phyloP scores from a whole-genome alignment of 805 yeast genomes.

The Wickerhamomyces kurtzmanii region DNA sequence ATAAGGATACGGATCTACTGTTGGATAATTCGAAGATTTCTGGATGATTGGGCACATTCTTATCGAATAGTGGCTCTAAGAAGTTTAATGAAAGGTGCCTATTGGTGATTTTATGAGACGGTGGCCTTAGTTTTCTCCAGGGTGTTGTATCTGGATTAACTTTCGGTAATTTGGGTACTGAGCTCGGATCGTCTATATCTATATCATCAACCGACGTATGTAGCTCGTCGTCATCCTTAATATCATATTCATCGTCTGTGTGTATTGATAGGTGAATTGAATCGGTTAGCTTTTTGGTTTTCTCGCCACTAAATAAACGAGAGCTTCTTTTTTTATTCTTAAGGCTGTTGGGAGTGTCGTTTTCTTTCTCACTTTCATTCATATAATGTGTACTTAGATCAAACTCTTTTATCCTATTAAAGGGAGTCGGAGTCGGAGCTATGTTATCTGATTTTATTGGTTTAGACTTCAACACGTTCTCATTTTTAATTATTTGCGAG shows the following conservation, averaged over 20 bases:
- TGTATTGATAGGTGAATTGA: too few relatives aligned
- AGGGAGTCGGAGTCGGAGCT: slow-evolving; percentile 9
- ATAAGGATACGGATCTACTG: slow-evolving; percentile 10
- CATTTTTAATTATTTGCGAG: slow-evolving; percentile 14
- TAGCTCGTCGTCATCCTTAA: slow-evolving; percentile 11
- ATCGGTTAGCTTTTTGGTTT: too few relatives aligned
- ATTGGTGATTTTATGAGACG: slow-evolving; percentile 3
- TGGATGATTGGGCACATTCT: slow-evolving; percentile 5
- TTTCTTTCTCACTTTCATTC: neutral
- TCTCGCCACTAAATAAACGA: too few relatives aligned
- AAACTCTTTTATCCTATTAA: neutral
- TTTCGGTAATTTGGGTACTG: slow-evolving; percentile 20
- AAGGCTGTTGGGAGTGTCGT: too few relatives aligned
- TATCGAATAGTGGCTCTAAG: slow-evolving; percentile 14
- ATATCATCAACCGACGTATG: slow-evolving; percentile 4
- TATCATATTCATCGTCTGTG: slow-evolving; percentile 5
- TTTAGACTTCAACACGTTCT: slow-evolving; percentile 11
- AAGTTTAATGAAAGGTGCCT: slow-evolving; percentile 7
- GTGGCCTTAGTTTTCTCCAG: slow-evolving; percentile 21
- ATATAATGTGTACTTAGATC: neutral
- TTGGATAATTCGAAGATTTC: too few relatives aligned
- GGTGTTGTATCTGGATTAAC: slow-evolving; percentile 25
- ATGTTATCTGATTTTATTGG: slow-evolving; percentile 3
- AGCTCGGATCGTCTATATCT: slow-evolving; percentile 17
- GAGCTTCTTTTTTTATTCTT: too few relatives aligned